Conservation (phyloP, 2,329 filamentous ascomycete species). For the Epichloe typhina region DNA sequence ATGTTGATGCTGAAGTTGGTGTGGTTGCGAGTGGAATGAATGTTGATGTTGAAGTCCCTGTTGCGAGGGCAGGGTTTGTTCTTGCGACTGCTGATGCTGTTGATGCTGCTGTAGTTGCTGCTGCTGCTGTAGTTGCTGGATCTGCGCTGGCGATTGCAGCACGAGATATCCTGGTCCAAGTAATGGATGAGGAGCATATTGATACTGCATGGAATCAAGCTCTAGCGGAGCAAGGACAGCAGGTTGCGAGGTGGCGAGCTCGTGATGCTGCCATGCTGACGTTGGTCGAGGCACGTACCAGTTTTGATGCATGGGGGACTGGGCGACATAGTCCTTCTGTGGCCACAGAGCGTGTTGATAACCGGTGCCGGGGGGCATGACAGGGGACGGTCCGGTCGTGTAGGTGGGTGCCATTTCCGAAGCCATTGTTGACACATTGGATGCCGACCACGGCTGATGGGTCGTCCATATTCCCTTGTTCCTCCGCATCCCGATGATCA, state of each 20-base stretch:
- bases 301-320: background rate
- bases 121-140: constrained; percentile 3
- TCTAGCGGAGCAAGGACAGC: background rate
- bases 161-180: constrained; percentile 7
- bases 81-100: background rate
- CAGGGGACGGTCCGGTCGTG: constrained; percentile 1
- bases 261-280: constrained; percentile 2
- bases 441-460: constrained; percentile 2
- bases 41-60: background rate
- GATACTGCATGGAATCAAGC: constrained; percentile 4
- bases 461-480: constrained; percentile 7
- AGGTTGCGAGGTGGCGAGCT: constrained; percentile 1
- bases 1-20: constrained; percentile 1
- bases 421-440: background rate
- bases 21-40: background rate
- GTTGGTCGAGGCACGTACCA: constrained; percentile 1
- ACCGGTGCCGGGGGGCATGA: constrained; percentile 3
- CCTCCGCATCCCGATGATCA: constrained; percentile 5
- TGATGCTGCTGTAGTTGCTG: constrained; percentile 1
- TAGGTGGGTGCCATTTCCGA: constrained; percentile 3
- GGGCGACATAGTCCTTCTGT: background rate
- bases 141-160: constrained; percentile 2
- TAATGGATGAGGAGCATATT: constrained; percentile 5
- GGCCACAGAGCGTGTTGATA: constrained; percentile 1
- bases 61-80: background rate